Evolutionary conservation across 768 basidiomycete species (phyloP), one percentile per base, ranked within the genome.

Genomic region (Panellus pusillus): DNA sequence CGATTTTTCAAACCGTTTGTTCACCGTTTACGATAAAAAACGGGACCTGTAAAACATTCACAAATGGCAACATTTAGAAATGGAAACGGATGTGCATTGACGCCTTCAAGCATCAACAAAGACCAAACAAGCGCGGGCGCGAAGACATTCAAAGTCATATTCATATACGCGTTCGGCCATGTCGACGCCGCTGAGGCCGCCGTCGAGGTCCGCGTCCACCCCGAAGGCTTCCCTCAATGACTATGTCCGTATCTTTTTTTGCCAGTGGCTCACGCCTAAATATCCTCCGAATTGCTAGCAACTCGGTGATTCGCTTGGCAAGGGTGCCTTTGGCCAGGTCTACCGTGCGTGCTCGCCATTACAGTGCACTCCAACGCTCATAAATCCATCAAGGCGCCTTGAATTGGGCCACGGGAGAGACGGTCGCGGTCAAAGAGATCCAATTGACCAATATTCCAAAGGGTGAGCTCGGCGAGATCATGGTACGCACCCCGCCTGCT

Each of bases 381-480:
- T 37, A 11, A 41, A 46, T 39, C 14, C 50, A 39, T 43, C 32
- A 60, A 92, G 91, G 91, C 61, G 91, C 90, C 44, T 74, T 96
- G 66, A 95, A 96, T 64, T 94, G 93, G 88, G 89, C 91, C 14
- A 98, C 93, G 20, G 97, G 97, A 20, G 97, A 98, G 75, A 97
- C 96, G 2, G 96, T 98, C 38, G 97, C 97, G 3, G 89, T 99
- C 65, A 99, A 99, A 79, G 95, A 98, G 71, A 96, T 99, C 61
- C 89, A 92, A 68, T 73, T 99, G 57, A 88, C 86, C 69, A 94
- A 92, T 69, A 95, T 99, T 54, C 91, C 95, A 3, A 91, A 93
- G 68, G 82, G 85, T 50, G 94, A 98, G 68, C 81, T 99, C 36
- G 88, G 90, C 17, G 95, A 98, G 73, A 98, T 99, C 66, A 98